A percentile compares a stretch with the other conserved stretches of the same genome.
Evolutionary conservation across 202 grass and related monocot species (phyloP).

Genomic region (Setaria italica): DNA sequence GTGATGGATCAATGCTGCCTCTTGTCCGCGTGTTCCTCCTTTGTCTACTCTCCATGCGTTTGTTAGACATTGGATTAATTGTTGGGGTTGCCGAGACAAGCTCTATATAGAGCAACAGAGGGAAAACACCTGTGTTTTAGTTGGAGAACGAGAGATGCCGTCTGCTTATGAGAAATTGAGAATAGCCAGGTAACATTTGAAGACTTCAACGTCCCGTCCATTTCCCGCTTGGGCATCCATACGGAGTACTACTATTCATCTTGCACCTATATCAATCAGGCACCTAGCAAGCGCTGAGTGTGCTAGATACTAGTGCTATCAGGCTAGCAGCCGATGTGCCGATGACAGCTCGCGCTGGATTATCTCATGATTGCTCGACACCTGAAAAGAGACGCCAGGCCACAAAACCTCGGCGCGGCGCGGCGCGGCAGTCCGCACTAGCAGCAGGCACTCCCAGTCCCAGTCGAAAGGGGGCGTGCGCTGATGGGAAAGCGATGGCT

Average conservation of each 20-base stretch:
- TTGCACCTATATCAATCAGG: neutral
- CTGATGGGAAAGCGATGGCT: constrained; percentile 36
- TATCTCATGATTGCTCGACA: constrained; percentile 33
- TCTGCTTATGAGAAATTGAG: neutral
- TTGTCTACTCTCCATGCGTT: too few relatives aligned
- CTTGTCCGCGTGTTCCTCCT: too few relatives aligned
- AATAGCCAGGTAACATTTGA: neutral
- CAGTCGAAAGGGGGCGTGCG: constrained; percentile 8
- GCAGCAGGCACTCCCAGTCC: neutral
- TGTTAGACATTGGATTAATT: too few relatives aligned
- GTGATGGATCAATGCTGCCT: too few relatives aligned
- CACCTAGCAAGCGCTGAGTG: neutral
- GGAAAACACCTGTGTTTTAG: too few relatives aligned
- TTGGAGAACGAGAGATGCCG: too few relatives aligned
- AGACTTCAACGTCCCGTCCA: neutral
- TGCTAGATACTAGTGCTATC: neutral
- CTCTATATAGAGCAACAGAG: too few relatives aligned
- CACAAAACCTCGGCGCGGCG: neutral
- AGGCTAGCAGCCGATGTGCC: neutral
- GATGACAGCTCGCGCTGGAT: neutral
- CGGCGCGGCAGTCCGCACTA: constrained; percentile 1
- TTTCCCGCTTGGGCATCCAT: neutral
- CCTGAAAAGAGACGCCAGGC: constrained; percentile 37
- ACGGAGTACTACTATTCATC: neutral
- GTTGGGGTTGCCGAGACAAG: too few relatives aligned